Conservation (phyloP, 139 green algal species). For the Pleodorina starrii region DNA sequence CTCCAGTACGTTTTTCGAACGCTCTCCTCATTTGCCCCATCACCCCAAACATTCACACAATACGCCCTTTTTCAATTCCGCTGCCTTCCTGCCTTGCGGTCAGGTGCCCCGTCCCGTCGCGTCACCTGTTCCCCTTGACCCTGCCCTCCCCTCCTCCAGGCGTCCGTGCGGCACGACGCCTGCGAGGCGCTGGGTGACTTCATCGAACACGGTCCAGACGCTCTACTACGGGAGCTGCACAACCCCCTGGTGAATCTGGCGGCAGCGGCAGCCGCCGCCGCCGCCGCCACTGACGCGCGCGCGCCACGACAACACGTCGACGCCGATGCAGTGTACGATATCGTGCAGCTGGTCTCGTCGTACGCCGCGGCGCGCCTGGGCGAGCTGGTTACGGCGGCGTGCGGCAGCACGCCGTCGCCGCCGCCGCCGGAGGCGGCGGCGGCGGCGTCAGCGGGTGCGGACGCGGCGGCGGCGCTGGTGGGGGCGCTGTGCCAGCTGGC, state of each 20-base stretch:
- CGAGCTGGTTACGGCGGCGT: conserved; percentile 9
- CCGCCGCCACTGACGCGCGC: conserved; percentile 28
- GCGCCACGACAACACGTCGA: too few relatives aligned
- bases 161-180: neutral
- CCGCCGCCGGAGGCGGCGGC: neutral
- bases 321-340: neutral
- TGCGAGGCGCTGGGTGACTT: conserved; percentile 30
- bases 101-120: too few relatives aligned
- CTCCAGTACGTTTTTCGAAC: too few relatives aligned
- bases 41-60: too few relatives aligned
- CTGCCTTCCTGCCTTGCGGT: too few relatives aligned
- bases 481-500: conserved; percentile 5
- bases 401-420: neutral
- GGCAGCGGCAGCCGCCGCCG: conserved; percentile 12
- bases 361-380: conserved; percentile 22
- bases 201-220: conserved; percentile 51
- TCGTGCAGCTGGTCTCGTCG: conserved; percentile 34
- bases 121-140: too few relatives aligned
- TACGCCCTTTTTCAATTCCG: too few relatives aligned
- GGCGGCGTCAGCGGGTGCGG: neutral
- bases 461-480: neutral
- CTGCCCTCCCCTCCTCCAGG: neutral
- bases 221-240: conserved; percentile 29
- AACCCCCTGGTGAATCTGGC: conserved; percentile 19
- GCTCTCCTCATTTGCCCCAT: too few relatives aligned